Percentiles rank a stretch among this genome's conserved stretches.
phyloP scores from a whole-genome alignment of 1,139 yeast species.

The Kurtzmaniella quercitrusa region DNA sequence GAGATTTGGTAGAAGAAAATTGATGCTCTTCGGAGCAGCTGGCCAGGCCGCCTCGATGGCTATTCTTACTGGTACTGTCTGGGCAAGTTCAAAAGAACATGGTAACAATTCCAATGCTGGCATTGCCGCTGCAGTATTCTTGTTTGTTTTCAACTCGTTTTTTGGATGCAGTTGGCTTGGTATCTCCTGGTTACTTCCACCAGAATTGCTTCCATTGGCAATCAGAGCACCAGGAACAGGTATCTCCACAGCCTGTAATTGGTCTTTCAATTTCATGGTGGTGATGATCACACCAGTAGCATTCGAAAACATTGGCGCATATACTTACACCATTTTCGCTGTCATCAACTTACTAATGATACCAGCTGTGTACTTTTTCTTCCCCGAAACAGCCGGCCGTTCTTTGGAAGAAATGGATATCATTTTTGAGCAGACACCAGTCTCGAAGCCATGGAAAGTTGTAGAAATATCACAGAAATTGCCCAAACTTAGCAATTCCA shows the following conservation, averaged over 20 bases:
- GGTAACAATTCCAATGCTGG: conserved; percentile 15
- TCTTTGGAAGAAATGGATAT: conserved; percentile 60
- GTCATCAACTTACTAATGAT: conserved; percentile 44
- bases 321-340: conserved; percentile 32
- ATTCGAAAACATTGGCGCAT: conserved; percentile 27
- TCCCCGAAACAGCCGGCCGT: conserved; percentile 60
- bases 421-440: conserved; percentile 44
- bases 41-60: conserved; percentile 40
- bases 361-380: conserved; percentile 50
- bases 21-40: conserved; percentile 49
- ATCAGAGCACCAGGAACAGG: conserved; percentile 35
- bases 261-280: conserved; percentile 32
- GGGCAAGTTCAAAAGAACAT: conserved; percentile 20
- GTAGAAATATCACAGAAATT: conserved; percentile 32
- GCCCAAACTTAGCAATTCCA: conserved; percentile 13
- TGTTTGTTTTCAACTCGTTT: conserved; percentile 33
- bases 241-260: conserved; percentile 33
- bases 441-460: conserved; percentile 32
- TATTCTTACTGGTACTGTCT: conserved; percentile 24
- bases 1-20: conserved; percentile 48
- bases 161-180: conserved; percentile 31
- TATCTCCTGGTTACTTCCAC: conserved; percentile 31
- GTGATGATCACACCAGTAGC: conserved; percentile 36
- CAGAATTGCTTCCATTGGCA: conserved; percentile 34
- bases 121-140: conserved; percentile 33